Evolutionary conservation across 345 rosid species (phyloP), one percentile per base, ranked within the genome.

Genomic region (Bruguiera parviflora): DNA sequence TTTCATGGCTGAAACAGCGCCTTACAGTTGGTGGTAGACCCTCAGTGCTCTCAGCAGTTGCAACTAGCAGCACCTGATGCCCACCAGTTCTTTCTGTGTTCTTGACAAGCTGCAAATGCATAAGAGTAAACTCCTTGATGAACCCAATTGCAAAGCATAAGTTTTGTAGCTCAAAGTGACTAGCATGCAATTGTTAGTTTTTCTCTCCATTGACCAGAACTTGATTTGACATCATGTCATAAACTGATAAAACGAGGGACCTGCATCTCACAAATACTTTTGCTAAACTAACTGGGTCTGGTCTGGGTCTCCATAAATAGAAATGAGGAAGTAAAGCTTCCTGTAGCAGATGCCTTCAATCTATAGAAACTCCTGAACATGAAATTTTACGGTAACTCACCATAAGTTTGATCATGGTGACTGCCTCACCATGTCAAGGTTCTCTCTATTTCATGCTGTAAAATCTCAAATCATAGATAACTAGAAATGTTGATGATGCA

Each of bases 1-100:
- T 80, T 78, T 91, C 98, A 71, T 95, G 97, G 85, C 96, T 92
- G 81, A 95, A 92, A 87, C 99, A 95, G 77, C 97, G 94, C 76
- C 97, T 82, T 66, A 95, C 81, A 66, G 84, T 74, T 70, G 96
- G 89, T 61, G 96, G 88, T 60, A 95, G 82, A 66, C 97, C 97
- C 79, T 92, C 97, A 66, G 92, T 76, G 72, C 84, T 84, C 64
- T 95, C 96, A 70, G 96, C 88, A 73, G 96, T 83, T 56, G 93
- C 97, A 73, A 95, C 86, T 69, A 95, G 73, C 33, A 92, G 82
- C 78, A 92, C 92, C 81, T 82, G 89, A 72, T 72, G 83, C 79
- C 73, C 70, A 67, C 64, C 67, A 71, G 64, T 73, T 64, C 76
- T 81, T 71, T 75, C 79, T 70, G 49, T 29, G 74, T 78, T 75